Evolutionary conservation across 495 filamentous ascomycete genomes (phyloP).

Genomic region (Aspergillus coremiiformis): DNA sequence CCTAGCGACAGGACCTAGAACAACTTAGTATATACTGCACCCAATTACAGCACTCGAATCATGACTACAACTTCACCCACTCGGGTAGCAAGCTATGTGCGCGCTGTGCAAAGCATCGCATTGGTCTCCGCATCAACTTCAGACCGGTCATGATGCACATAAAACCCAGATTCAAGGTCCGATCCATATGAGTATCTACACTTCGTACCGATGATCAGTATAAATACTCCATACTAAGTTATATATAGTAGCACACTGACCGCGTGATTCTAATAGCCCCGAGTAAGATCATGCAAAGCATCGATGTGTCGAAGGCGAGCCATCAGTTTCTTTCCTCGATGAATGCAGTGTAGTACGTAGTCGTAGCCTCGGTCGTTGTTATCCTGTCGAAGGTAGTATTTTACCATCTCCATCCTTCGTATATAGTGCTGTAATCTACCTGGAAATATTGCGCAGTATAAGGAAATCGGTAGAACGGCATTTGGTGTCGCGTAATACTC

Average conservation of each 20-base stretch:
- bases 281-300: neutral
- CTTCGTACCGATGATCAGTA: too few species aligned
- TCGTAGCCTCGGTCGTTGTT: too few species aligned
- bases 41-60: too few species aligned
- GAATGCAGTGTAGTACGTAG: neutral
- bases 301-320: neutral
- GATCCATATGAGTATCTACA: neutral
- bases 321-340: neutral
- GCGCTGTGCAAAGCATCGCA: too few species aligned
- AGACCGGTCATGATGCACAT: neutral
- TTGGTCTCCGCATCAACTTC: neutral
- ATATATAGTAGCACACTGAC: neutral
- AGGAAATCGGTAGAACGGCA: neutral
- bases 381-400: neutral
- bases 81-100: too few species aligned
- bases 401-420: neutral
- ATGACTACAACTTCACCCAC: too few species aligned
- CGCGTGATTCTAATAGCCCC: neutral
- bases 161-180: neutral
- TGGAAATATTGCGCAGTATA: neutral
- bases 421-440: neutral
- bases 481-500: neutral
- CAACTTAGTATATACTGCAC: too few species aligned
- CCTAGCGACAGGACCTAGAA: too few species aligned
- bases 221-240: too few species aligned